phyloP scores from a whole-genome alignment of 2,329 filamentous ascomycete genomes.

The Pyrenophora teres region DNA sequence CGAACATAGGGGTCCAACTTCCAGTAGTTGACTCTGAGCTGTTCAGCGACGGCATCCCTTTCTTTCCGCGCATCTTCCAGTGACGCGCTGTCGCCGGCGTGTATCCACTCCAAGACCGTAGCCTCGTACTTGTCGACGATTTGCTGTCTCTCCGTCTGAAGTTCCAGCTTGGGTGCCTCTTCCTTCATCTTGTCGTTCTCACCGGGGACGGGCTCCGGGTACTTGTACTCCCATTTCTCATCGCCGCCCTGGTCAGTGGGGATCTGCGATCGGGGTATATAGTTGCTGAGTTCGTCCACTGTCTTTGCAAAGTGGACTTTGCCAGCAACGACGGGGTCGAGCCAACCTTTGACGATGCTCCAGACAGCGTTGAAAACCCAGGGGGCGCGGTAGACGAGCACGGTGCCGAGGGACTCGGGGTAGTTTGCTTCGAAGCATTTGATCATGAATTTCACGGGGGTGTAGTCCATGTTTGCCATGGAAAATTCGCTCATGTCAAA shows the following conservation, averaged over 20 bases:
- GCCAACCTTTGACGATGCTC: conserved; percentile 93
- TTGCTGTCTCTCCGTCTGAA: conserved; percentile 66
- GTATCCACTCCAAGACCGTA: conserved; percentile 76
- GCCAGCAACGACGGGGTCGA: conserved; percentile 91
- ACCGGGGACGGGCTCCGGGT: conserved; percentile 72
- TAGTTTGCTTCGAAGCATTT: conserved; percentile 99
- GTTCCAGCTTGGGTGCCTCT: conserved; percentile 61
- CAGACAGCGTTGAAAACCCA: conserved; percentile 99
- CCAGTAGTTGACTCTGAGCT: conserved; percentile 82
- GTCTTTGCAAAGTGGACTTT: conserved; percentile 95
- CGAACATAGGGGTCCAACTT: conserved; percentile 83
- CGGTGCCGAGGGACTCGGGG: conserved; percentile 85
- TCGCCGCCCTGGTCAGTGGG: conserved; percentile 83
- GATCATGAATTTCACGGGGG: conserved; percentile 98
- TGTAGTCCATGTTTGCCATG: conserved; percentile 97
- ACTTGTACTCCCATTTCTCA: conserved; percentile 83
- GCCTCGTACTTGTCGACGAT: conserved; percentile 76
- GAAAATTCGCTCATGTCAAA: conserved; percentile 97
- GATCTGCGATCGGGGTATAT: conserved; percentile 72
- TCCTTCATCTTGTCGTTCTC: conserved; percentile 80
- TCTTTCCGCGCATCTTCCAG: conserved; percentile 58
- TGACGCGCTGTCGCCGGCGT: conserved; percentile 47
- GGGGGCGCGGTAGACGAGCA: conserved; percentile 92
- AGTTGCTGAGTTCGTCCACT: conserved; percentile 75
- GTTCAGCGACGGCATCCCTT: conserved; percentile 65